Conservation (phyloP, 2,329 filamentous ascomycete genomes). For the Botrytis galanthina region DNA sequence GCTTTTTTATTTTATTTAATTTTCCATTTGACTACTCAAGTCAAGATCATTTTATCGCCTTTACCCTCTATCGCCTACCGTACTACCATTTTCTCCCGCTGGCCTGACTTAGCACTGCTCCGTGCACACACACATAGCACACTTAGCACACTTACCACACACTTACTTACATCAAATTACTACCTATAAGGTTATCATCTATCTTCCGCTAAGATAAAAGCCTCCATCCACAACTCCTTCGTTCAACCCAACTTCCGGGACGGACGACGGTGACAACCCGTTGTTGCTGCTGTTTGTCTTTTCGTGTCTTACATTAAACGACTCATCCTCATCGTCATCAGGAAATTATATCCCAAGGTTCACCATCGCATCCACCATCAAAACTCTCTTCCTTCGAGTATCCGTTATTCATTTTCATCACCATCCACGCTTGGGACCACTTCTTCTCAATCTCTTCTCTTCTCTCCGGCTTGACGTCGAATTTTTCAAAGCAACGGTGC, state of each 20-base stretch:
- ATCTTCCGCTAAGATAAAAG: neutral
- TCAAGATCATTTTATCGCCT: neutral
- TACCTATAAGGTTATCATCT: neutral
- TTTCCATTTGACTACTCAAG: neutral
- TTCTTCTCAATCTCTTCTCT: neutral
- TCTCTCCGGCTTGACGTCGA: neutral
- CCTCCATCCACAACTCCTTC: neutral
- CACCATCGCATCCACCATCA: neutral
- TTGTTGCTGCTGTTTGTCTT: neutral
- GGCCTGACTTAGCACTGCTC: neutral
- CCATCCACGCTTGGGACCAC: neutral
- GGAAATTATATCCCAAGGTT: neutral
- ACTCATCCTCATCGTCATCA: too few relatives aligned
- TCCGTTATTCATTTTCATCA: neutral
- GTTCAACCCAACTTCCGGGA: conserved; percentile 6
- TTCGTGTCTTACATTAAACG: neutral
- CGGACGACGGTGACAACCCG: conserved; percentile 4
- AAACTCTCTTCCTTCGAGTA: neutral
- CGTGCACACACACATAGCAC: neutral
- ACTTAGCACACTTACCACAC: too few relatives aligned
- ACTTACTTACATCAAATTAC: neutral
- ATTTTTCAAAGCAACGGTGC: neutral
- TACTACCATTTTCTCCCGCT: neutral
- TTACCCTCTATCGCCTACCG: conserved; percentile 5
- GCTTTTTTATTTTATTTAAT: neutral